Evolutionary conservation across 1,284 basidiomycete genomes (phyloP), one percentile per base, ranked within the genome.

Genomic region (Meripilus lineatus): DNA sequence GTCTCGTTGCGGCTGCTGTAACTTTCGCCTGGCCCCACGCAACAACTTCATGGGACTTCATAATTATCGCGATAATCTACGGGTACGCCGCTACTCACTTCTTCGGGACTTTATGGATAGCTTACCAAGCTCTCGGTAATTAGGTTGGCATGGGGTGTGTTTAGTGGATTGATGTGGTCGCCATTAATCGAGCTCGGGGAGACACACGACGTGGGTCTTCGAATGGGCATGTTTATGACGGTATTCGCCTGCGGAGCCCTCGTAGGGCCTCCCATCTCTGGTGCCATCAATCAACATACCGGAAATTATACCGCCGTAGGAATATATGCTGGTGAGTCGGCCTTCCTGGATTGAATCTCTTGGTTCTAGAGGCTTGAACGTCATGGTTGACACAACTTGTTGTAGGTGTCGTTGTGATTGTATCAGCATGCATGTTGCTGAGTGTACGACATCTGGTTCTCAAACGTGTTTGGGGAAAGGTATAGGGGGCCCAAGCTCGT

Each of bases 171-270:
- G 10, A 52, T 82, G 18, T 56, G 70, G 0, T 67, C 71, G 17
- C 83, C 84, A 1, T 66, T 78, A 32, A 74, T 83, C 47, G 64
- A 70, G 3, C 70, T 88, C 61, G 84, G 85, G 1, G 69, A 70
- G 0, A 66, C 71, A 2, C 63, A 64, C n/a, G 79, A 84, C 51
- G 69, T 83, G 5, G 83, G 83, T 23, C 66, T 75, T 24, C 70
- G 80, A 10, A 62, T 72, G 3, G 81, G 84, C 0, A 74, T 82
- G 65, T 69, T 72, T 32, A 66, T 80, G 59, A 77, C 71, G 6
- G 63, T 81, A 40, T 52, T 72, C 11, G 66, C 71, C 5, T 22
- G 73, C 8, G 75, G 71, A 20, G 68, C 75, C 1, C 55, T 79
- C 1, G 67, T 65, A 5, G 78, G 81, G 1, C 75, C 76, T 17